Base-by-base conservation (phyloP, 2,329 filamentous ascomycete genomes). In the Ceratocystis diversiconidia region DNA sequence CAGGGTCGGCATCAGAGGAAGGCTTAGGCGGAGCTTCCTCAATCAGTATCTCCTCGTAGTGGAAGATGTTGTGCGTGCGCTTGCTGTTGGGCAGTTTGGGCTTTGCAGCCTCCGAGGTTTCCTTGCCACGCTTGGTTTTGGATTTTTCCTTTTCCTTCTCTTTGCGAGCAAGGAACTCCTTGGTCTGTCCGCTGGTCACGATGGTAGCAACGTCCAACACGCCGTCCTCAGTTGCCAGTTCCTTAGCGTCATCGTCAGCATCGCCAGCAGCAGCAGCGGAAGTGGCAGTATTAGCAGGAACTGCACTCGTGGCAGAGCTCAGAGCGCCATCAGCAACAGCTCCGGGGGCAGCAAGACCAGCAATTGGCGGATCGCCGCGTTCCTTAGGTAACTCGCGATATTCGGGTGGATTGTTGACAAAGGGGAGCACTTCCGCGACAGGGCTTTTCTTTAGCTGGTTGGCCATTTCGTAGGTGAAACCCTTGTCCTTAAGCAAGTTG, bases 201-300 rank as follows among this genome's bases (percentile, higher is more conserved):
- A 94, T 92, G 69, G 82, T 87, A n/a, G 89, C 90, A 60, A 94
- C 88, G 70, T 94, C 88, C 2, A 94, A 78, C 7, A 92, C 88
- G 28, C 89, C 89, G 66, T 92, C 89, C 1, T 85, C 82, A 1
- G 80, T 78, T 1, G 76, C 75, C 3, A 75, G 73, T 7, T 73
- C 73, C n/a, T 74, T 73, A 0, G 77, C 77, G 6, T 71, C 71
- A 0, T 73, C 75, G 8, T 74, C 73, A 15, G 76, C 76, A 7
- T 76, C 78, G 5, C 71, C 70, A 71, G 72, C 71, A 25, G 72
- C 71, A 25, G 72, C 72, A 36, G 73, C 72, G 1, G 72, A 70
- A 10, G 70, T 66, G 7, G 68, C 68, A 3, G 63, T 68, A 57
- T 46, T 69, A 50, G 30, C 71, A 69, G 68, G 74, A 71, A 41